Conservation (phyloP, 148 eudicot genomes). For the Pharnaceum exiguum region DNA sequence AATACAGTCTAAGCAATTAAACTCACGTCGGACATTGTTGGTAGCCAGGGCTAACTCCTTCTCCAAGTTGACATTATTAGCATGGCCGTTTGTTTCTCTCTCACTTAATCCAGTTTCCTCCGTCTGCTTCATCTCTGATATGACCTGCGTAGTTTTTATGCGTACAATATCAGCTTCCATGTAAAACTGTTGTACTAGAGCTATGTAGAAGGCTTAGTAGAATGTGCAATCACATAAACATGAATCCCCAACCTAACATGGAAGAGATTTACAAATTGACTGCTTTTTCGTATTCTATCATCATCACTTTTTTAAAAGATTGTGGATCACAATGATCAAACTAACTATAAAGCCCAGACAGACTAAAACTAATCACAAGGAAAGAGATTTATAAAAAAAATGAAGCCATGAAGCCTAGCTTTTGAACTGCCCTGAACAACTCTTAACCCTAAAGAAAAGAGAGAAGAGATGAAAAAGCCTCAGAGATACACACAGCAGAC, state of each 20-base stretch:
- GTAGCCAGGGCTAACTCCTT: conserved; percentile 5
- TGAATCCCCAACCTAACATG: neutral
- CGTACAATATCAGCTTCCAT: conserved; percentile 15
- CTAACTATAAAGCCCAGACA: no score
- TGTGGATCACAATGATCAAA: no score
- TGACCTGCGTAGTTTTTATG: conserved; percentile 20
- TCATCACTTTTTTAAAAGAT: neutral
- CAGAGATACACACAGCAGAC: conserved; percentile 9
- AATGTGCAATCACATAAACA: conserved; percentile 5
- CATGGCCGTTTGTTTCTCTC: conserved; percentile 7
- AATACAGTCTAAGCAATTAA: neutral
- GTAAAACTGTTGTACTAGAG: conserved; percentile 12
- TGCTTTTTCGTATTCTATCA: neutral
- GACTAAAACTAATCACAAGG: no score
- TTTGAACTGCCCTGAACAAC: no score
- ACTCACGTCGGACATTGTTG: conserved; percentile 10
- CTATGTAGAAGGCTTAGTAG: conserved; percentile 8
- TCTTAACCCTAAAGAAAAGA: neutral
- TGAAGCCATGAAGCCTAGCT: no score
- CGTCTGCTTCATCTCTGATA: conserved; percentile 13
- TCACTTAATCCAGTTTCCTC: conserved; percentile 15
- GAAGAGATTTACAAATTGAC: neutral
- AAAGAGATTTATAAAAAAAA: no score
- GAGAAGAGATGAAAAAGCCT: neutral
- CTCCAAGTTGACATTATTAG: conserved; percentile 16